Base-by-base conservation (phyloP, 768 basidiomycete species). In the Candolleomyces aberdarensis region DNA sequence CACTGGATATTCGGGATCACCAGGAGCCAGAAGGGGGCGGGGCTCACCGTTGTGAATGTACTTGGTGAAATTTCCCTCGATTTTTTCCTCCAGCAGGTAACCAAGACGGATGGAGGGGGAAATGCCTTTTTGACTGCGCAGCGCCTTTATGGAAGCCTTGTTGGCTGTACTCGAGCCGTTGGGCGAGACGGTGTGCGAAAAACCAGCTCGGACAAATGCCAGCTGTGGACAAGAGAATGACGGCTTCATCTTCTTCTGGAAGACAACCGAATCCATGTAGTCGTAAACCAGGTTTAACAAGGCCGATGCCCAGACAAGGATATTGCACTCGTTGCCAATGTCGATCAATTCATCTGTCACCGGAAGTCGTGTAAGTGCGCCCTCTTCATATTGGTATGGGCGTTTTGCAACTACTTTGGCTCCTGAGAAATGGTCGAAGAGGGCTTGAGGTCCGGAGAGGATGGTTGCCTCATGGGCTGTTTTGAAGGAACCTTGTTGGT, bases 21-120 rank as follows among this genome's bases (percentile, higher is more conserved):
- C 32, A 7, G 36, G 31, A 7, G 41, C 13, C 6, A 41, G 22
- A 6, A 56, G 22, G 2, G 61, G 61, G 15, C 13, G 53, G 26
- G 64, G 57, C 7, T 59, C 54, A 14, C 31, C 31, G 43, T 65
- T 65, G 44, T 65, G 58, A 32, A 65, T 22, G 44, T 62, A 65
- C 41, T 65, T 65, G 56, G 62, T 55, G 51, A 65, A 65, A 3
- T 26, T 50, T 0, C 15, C 58, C 17, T 46, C 20, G 39, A 65
- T 62, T 3, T 43, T 49, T 36, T 65, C 64, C 29, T 65, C 64
- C 0, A 66, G 20, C 5, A 66, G 39, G 19, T 56, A 66, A 1
- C 41, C n/a, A 2, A 48, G 36, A n/a, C 50, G 50, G n/a, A 57
- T 19, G n/a, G 22, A 17, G 0, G 57, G 11, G 14, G 51, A n/a